phyloP scores from a whole-genome alignment of 2,329 filamentous ascomycete species.

The Zymoseptoria crescenta region DNA sequence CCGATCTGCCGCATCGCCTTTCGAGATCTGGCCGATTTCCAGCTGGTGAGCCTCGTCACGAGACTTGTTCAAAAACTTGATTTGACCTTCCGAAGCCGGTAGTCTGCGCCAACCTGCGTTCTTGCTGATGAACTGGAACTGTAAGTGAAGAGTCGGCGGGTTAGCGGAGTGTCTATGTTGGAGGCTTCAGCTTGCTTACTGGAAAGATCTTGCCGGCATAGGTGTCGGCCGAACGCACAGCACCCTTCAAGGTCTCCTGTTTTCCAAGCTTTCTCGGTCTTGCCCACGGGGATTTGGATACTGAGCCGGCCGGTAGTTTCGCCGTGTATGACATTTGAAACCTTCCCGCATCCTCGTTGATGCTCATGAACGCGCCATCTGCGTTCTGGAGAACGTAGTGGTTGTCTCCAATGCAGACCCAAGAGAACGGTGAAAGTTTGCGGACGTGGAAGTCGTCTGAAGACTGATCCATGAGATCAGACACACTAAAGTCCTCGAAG shows the following conservation, averaged over 20 bases:
- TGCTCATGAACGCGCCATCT: constrained; percentile 52
- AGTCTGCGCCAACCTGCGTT: constrained; percentile 61
- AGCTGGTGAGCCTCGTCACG: constrained; percentile 50
- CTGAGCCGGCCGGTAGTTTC: constrained; percentile 30
- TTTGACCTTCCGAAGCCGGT: constrained; percentile 54
- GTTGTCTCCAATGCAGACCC: constrained; percentile 69
- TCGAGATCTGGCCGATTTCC: constrained; percentile 53
- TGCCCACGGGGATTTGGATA: constrained; percentile 51
- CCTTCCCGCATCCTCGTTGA: constrained; percentile 31
- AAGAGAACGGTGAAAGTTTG: constrained; percentile 64
- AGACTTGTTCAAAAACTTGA: constrained; percentile 63
- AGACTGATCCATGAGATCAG: constrained; percentile 78
- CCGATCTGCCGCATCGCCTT: constrained; percentile 79
- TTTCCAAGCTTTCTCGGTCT: constrained; percentile 61
- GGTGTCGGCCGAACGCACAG: constrained; percentile 77
- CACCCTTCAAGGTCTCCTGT: constrained; percentile 60
- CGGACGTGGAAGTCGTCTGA: constrained; percentile 73
- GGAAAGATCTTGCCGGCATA: constrained; percentile 27
- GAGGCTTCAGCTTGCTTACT: background rate
- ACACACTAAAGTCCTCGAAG: constrained; percentile 90
- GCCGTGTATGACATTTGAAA: constrained; percentile 37
- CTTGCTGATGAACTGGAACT: constrained; percentile 55
- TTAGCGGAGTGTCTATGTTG: background rate
- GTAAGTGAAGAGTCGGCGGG: background rate
- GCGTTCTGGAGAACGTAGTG: constrained; percentile 62